phyloP scores from a whole-genome alignment of 164 flowering plant species.

The Vitis riparia region DNA sequence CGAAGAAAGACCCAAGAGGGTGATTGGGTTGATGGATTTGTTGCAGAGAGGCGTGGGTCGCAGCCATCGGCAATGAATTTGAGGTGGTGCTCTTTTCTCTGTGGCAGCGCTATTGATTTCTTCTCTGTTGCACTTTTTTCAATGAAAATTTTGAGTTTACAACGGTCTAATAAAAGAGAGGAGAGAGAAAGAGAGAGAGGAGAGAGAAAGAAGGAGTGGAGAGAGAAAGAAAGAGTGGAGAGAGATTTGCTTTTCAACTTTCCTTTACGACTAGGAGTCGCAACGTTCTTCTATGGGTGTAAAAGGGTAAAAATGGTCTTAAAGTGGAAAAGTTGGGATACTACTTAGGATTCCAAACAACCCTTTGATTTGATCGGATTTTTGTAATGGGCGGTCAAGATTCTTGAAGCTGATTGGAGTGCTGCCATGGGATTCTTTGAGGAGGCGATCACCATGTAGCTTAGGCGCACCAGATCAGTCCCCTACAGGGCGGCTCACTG shows the following conservation, averaged over 20 bases:
- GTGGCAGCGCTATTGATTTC: slow-evolving; percentile 2
- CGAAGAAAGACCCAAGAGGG: slow-evolving; percentile 25
- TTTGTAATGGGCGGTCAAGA: no score
- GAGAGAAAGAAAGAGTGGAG: slow-evolving; percentile 1
- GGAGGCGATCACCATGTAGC: no score
- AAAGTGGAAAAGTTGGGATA: background rate
- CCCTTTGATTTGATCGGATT: background rate
- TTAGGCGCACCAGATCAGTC: no score
- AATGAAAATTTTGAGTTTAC: slow-evolving; percentile 9
- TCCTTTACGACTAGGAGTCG: background rate
- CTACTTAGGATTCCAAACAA: slow-evolving; percentile 12
- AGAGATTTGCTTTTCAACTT: slow-evolving; percentile 3
- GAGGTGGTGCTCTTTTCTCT: background rate
- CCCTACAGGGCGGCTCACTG: background rate
- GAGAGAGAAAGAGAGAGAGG: background rate
- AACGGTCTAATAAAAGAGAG: slow-evolving; percentile 27
- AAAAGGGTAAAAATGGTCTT: background rate
- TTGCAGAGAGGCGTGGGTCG: slow-evolving; percentile 14
- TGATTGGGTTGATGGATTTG: slow-evolving; percentile 22
- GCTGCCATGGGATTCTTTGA: no score
- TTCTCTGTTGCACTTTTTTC: background rate
- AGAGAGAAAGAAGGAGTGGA: background rate
- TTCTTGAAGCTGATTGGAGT: no score
- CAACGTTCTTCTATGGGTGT: slow-evolving; percentile 19
- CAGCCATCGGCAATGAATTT: slow-evolving; percentile 32